Evolutionary conservation across 164 flowering plant species (phyloP).

Genomic region (Piper longum): DNA sequence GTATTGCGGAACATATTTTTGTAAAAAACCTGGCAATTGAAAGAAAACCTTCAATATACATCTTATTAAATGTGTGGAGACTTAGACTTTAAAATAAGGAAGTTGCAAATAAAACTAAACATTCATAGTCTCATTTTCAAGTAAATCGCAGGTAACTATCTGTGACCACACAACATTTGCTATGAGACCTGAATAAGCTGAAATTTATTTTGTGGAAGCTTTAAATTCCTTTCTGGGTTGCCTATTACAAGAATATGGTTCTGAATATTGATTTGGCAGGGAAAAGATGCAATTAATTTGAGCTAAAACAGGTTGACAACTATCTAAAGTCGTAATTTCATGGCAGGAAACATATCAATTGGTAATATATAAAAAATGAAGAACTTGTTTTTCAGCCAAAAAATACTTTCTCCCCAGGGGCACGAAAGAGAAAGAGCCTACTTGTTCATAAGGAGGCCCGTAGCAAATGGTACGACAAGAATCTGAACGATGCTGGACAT

Average conservation of each 20-base stretch:
- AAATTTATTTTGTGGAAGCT: not conserved
- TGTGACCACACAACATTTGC: too few relatives aligned
- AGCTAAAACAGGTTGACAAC: not conserved
- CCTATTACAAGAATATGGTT: too few relatives aligned
- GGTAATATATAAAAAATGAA: not conserved
- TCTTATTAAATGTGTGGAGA: too few relatives aligned
- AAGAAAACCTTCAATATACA: not conserved
- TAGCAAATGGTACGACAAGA: constrained; percentile 74
- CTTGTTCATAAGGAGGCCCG: constrained; percentile 82
- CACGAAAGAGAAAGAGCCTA: constrained; percentile 4
- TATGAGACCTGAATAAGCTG: too few relatives aligned
- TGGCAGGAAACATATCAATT: not conserved
- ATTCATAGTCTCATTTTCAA: too few relatives aligned
- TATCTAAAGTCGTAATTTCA: too few relatives aligned
- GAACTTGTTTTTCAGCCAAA: not conserved
- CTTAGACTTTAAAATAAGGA: too few relatives aligned
- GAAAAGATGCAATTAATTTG: not conserved
- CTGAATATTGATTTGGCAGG: not conserved
- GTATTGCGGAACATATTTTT: constrained; percentile 41
- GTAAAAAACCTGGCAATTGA: constrained; percentile 55
- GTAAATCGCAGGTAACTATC: too few relatives aligned
- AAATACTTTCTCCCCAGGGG: not conserved
- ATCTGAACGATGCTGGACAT: constrained; percentile 79
- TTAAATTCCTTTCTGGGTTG: not conserved
- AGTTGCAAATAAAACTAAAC: too few relatives aligned